These are phyloP conservation scores for Alternaria arbusti DNA, from an alignment of 2,329 filamentous ascomycete genomes.

Conservation along the genomic window DNA sequence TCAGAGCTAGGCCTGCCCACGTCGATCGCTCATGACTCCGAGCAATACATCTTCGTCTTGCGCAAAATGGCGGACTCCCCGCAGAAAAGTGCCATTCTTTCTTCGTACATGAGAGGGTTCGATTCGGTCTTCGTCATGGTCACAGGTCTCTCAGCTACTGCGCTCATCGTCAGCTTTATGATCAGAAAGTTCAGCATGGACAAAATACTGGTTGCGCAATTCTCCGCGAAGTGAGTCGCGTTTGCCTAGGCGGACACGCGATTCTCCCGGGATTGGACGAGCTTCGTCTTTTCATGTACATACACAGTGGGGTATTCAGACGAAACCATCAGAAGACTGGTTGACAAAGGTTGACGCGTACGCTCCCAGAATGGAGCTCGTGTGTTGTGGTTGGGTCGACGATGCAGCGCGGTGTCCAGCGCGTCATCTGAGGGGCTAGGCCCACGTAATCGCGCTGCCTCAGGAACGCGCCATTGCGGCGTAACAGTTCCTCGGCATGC, in stretches of 20 bases:
- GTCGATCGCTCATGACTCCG: conserved; percentile 37
- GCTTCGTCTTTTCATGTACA: neutral
- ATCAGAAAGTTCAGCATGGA: conserved; percentile 42
- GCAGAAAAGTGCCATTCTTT: conserved; percentile 21
- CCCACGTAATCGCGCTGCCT: neutral
- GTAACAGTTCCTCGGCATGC: neutral
- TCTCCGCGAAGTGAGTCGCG: conserved; percentile 22
- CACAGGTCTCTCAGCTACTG: conserved; percentile 30
- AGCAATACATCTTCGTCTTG: conserved; percentile 33
- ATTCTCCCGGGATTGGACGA: neutral
- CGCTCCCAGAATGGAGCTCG: neutral
- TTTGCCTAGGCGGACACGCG: neutral
- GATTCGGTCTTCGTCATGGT: conserved; percentile 33
- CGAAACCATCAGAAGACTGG: neutral
- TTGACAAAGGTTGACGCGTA: neutral
- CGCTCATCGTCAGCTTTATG: conserved; percentile 29
- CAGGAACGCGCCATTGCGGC: neutral
- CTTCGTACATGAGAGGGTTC: conserved; percentile 38
- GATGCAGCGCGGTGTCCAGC: neutral
- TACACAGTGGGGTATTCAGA: neutral
- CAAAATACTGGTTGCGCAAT: conserved; percentile 30
- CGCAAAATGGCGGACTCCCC: conserved; percentile 23
- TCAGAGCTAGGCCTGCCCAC: conserved; percentile 20
- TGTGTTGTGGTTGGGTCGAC: neutral
- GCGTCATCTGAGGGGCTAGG: neutral